Evolutionary conservation across 257 asterid species (phyloP), one percentile per base, ranked within the genome.

Genomic region (Solanum ossicruentum): DNA sequence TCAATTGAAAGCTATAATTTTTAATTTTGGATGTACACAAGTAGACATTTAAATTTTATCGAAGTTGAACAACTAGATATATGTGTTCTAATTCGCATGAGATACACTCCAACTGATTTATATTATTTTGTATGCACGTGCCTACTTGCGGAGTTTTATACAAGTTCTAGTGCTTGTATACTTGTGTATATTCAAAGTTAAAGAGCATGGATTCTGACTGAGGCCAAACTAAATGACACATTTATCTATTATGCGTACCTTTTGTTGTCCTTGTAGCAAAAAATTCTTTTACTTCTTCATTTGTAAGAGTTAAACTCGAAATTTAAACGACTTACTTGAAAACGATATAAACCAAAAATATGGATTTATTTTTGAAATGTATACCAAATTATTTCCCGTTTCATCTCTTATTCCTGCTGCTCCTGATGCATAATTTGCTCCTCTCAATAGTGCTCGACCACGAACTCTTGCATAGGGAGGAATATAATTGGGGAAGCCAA

Each of bases 331-430:
- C 13, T n/a, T 21, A 23, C 12, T 32, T 12, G 12, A 72, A 75
- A 49, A 73, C 12, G 47, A 21, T 49, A 47, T 47, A 18, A 12
- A 21, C 36, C 20, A n/a, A 16, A 75, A 23, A 49, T 20, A 23
- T 8, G 16, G 6, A 23, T 18, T 26, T 2, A 26, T 57, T 8
- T 7, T 2, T 12, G 10, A 23, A 43, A 23, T 18, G 32, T 8
- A 10, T 91, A 94, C 98, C 95, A 95, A 82, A 83, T 95, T 94
- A 85, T 94, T 90, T 84, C 99, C 99, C n/a, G 99, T 95, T 91
- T 95, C 99, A 72, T 92, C 97, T 60, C 97, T 87, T 15, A 95
- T 95, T 79, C 99, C 99, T 12, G 98, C 90, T 21, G 99, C 99
- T 69, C 98, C 99, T 2, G 99, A 95, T 52, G 99, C 98, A 54